These are phyloP conservation scores for Sordaria brevicollis DNA, from an alignment of 495 filamentous ascomycete species.

Conservation along the genomic window DNA sequence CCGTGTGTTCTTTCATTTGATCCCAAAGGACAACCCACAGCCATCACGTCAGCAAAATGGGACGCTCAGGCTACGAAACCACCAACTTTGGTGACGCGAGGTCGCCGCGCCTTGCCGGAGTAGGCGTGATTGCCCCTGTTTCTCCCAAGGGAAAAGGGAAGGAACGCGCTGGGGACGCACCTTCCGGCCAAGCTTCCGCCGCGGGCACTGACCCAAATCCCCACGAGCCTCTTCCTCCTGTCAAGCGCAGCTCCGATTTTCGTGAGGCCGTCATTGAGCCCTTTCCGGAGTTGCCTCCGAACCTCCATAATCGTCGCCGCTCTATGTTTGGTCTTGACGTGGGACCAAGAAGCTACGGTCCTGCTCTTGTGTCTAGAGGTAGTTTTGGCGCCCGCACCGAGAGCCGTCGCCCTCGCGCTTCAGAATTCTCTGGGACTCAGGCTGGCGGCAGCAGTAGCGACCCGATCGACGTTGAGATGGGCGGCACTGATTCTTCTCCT, in stretches of 20 bases:
- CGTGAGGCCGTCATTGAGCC: background rate
- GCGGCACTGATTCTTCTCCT: background rate
- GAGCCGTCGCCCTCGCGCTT: background rate
- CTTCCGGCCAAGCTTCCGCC: background rate
- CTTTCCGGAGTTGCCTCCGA: background rate
- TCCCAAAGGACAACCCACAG: too few relatives aligned
- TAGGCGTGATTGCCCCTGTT: background rate
- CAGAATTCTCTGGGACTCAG: background rate
- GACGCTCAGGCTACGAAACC: conserved; percentile 12
- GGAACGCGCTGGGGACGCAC: background rate
- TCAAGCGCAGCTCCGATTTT: background rate
- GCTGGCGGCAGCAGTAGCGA: background rate
- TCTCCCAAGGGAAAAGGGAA: conserved; percentile 1
- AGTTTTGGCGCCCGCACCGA: background rate
- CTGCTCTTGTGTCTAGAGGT: background rate
- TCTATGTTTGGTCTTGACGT: background rate
- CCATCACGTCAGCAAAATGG: too few relatives aligned
- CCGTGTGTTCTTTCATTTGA: too few relatives aligned
- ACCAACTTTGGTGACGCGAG: background rate
- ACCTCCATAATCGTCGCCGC: background rate
- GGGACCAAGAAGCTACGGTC: background rate
- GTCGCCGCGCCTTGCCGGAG: background rate
- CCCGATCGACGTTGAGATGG: background rate
- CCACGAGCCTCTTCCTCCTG: background rate
- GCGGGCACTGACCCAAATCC: background rate